Evolutionary conservation across 176 grass and related monocot genomes (phyloP).

Genomic region (Alopecurus myosuroides): DNA sequence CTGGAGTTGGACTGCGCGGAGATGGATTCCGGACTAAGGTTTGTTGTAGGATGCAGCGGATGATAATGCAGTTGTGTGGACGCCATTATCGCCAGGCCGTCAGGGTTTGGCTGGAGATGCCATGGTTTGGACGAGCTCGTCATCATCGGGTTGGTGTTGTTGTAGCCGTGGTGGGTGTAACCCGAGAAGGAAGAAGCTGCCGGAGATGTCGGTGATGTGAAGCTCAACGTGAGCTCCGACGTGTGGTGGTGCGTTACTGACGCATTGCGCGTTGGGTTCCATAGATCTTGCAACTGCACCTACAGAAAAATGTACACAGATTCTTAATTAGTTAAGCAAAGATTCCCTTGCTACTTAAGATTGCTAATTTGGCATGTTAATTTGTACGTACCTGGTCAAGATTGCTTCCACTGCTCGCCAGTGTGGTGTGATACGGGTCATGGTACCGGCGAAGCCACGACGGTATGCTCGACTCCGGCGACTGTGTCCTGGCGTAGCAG

Average conservation of each 20-base stretch:
- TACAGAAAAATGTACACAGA: not conserved
- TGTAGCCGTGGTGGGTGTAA: slow-evolving; percentile 24
- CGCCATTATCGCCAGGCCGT: not conserved
- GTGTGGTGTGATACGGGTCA: slow-evolving; percentile 24
- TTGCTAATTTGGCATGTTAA: not conserved
- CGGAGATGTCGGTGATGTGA: slow-evolving; percentile 38
- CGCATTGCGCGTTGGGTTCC: slow-evolving; percentile 32
- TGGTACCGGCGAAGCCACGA: slow-evolving; percentile 45
- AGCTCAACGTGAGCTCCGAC: slow-evolving; percentile 72
- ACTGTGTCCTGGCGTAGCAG: not conserved
- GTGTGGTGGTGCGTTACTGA: slow-evolving; percentile 31
- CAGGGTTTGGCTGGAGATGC: slow-evolving; percentile 12
- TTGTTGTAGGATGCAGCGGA: not conserved
- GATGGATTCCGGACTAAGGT: slow-evolving; percentile 30
- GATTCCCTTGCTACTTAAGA: not conserved
- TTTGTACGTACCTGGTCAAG: slow-evolving; percentile 32
- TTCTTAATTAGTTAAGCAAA: not conserved
- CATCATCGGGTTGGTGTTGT: slow-evolving; percentile 10
- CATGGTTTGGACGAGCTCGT: slow-evolving; percentile 31
- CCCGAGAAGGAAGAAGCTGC: slow-evolving; percentile 25
- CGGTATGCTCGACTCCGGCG: slow-evolving; percentile 19
- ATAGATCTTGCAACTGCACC: slow-evolving; percentile 44
- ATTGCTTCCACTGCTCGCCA: not conserved
- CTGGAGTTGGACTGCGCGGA: slow-evolving; percentile 33
- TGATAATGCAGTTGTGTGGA: not conserved